phyloP scores from a whole-genome alignment of 2,329 filamentous ascomycete genomes.

The Alternaria novae-zelandiae region DNA sequence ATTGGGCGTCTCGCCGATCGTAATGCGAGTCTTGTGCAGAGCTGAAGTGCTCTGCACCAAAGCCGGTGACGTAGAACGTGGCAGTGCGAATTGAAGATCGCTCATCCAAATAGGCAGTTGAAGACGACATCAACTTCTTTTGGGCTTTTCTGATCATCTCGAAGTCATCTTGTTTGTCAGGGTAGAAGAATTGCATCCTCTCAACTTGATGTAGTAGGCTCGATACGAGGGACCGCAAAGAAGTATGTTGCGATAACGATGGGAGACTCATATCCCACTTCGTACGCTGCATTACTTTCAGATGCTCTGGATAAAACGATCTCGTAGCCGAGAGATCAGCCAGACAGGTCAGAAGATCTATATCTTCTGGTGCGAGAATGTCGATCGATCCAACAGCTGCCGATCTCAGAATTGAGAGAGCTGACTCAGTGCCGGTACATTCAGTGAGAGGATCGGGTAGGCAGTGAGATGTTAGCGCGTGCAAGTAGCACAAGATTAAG shows the following conservation, averaged over 20 bases:
- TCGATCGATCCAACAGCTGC: conserved; percentile 59
- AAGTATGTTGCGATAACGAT: conserved; percentile 38
- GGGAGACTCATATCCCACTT: conserved; percentile 52
- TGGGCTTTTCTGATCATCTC: background rate
- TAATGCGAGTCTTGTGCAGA: conserved; percentile 30
- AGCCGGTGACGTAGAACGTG: conserved; percentile 35
- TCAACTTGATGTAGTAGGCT: conserved; percentile 33
- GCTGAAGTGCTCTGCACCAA: conserved; percentile 41
- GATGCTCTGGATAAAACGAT: conserved; percentile 53
- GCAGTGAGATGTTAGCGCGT: conserved; percentile 62
- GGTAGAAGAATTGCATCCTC: conserved; percentile 23
- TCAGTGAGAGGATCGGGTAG: conserved; percentile 58
- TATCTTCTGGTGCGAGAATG: conserved; percentile 33
- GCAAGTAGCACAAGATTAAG: conserved; percentile 59
- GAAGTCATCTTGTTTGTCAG: background rate
- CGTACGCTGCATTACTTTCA: conserved; percentile 53
- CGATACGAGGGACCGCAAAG: conserved; percentile 28
- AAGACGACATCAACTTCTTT: conserved; percentile 1
- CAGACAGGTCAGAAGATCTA: conserved; percentile 32
- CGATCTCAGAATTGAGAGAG: conserved; percentile 57
- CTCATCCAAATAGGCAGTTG: conserved; percentile 22
- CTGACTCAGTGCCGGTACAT: conserved; percentile 62
- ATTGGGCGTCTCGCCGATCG: conserved; percentile 13
- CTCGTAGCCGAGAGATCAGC: conserved; percentile 44
- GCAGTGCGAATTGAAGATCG: conserved; percentile 41